These are phyloP conservation scores for Aphanocladium album DNA, from an alignment of 2,329 filamentous ascomycete genomes.

Conservation along the genomic window DNA sequence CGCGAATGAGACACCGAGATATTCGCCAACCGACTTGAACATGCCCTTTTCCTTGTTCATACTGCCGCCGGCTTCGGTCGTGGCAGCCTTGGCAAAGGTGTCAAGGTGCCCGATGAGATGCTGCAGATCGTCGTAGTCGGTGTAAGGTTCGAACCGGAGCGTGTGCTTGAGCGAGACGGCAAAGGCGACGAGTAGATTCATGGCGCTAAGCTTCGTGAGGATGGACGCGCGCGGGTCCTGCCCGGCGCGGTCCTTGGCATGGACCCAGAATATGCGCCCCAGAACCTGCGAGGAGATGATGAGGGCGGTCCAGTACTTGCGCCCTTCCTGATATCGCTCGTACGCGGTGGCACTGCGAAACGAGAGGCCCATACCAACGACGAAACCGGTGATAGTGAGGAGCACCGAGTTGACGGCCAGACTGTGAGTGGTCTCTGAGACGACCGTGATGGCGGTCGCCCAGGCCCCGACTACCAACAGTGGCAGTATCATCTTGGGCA, in stretches of 20 bases:
- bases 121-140: constrained; percentile 68
- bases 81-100: constrained; percentile 62
- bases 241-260: constrained; percentile 54
- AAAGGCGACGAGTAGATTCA: constrained; percentile 76
- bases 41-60: constrained; percentile 38
- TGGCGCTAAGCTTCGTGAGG: constrained; percentile 64
- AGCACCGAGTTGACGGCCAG: constrained; percentile 31
- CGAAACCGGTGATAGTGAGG: constrained; percentile 74
- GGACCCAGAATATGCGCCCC: constrained; percentile 78
- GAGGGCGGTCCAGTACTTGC: constrained; percentile 58
- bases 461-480: constrained; percentile 57
- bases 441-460: constrained; percentile 59
- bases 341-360: constrained; percentile 75
- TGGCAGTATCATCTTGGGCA: constrained; percentile 70
- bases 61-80: constrained; percentile 30
- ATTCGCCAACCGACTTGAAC: constrained; percentile 64
- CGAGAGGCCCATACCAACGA: constrained; percentile 72
- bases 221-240: constrained; percentile 58
- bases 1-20: constrained; percentile 71
- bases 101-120: constrained; percentile 67
- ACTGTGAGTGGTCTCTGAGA: constrained; percentile 41
- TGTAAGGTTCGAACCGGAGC: constrained; percentile 77
- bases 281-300: constrained; percentile 61
- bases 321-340: constrained; percentile 63
- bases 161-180: constrained; percentile 75